Conservation (phyloP, 2,329 filamentous ascomycete genomes). For the Septoria petroselini region DNA sequence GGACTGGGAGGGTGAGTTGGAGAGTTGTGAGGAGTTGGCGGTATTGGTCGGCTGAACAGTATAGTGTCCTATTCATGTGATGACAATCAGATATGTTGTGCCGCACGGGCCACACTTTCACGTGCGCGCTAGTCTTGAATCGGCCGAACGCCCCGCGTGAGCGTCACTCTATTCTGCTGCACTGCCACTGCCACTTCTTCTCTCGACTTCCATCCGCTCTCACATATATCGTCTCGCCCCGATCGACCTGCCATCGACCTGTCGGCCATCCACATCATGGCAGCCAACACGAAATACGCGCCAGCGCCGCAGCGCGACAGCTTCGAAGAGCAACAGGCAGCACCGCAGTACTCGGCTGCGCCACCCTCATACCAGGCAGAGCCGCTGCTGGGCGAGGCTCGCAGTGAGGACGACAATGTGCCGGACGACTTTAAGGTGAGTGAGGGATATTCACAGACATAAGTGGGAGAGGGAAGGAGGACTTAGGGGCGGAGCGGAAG, state of each 20-base stretch:
- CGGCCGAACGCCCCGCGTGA: too few species aligned
- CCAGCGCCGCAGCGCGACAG: conserved; percentile 83
- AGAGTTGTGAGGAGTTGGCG: neutral
- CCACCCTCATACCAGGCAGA: conserved; percentile 74
- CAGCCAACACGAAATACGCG: conserved; percentile 75
- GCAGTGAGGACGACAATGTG: conserved; percentile 82
- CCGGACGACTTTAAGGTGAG: conserved; percentile 93
- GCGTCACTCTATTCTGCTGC: too few species aligned
- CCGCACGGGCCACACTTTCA: too few species aligned
- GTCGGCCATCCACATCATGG: conserved; percentile 51
- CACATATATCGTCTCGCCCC: too few species aligned
- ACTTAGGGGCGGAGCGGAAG: neutral
- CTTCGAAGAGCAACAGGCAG: conserved; percentile 64
- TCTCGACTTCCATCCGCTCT: too few species aligned
- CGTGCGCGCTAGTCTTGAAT: too few species aligned
- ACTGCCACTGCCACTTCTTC: too few species aligned
- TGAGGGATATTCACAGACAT: too few species aligned
- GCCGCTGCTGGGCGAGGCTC: conserved; percentile 62
- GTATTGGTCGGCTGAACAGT: neutral
- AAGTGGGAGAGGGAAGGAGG: too few species aligned
- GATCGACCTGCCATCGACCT: too few species aligned
- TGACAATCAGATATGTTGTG: too few species aligned
- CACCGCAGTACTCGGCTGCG: conserved; percentile 66
- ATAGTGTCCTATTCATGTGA: too few species aligned
- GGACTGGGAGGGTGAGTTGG: neutral